These are phyloP conservation scores for Fusarium xylarioides DNA, from an alignment of 2,329 filamentous ascomycete species.

Conservation along the genomic window DNA sequence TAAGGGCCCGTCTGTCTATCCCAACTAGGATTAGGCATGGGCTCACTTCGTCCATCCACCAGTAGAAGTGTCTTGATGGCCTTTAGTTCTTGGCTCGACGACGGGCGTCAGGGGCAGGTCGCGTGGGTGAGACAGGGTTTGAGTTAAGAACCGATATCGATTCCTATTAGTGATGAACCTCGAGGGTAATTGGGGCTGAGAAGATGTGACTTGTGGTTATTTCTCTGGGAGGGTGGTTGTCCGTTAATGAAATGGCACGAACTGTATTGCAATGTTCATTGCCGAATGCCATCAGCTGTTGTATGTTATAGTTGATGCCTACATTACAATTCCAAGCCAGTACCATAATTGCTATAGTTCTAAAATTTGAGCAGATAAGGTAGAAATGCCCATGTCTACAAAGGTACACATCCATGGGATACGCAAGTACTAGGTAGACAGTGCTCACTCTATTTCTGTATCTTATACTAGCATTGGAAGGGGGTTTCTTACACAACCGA, in stretches of 20 bases:
- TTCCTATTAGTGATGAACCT: conserved; percentile 1
- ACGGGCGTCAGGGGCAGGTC: conserved; percentile 37
- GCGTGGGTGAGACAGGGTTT: conserved; percentile 38
- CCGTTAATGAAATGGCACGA: background rate
- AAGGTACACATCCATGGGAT: background rate
- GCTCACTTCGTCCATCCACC: conserved; percentile 23
- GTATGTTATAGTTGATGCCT: background rate
- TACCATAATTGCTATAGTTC: background rate
- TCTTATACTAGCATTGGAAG: background rate
- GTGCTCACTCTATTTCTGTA: background rate
- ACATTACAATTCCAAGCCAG: background rate
- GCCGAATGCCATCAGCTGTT: background rate
- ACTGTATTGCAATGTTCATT: background rate
- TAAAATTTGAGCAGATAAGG: background rate
- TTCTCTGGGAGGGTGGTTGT: background rate
- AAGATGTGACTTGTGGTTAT: background rate
- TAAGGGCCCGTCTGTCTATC: conserved; percentile 8
- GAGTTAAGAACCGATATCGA: conserved; percentile 5
- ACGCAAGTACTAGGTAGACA: background rate
- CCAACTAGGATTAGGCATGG: conserved; percentile 29
- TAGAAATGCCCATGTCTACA: background rate
- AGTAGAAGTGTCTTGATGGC: conserved; percentile 34
- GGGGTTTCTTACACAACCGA: background rate
- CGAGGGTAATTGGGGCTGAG: background rate
- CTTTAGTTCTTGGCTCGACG: conserved; percentile 29